These are phyloP conservation scores for Cyberlindnera samutprakarnensis DNA, from an alignment of 805 yeast genomes.

Conservation along the genomic window DNA sequence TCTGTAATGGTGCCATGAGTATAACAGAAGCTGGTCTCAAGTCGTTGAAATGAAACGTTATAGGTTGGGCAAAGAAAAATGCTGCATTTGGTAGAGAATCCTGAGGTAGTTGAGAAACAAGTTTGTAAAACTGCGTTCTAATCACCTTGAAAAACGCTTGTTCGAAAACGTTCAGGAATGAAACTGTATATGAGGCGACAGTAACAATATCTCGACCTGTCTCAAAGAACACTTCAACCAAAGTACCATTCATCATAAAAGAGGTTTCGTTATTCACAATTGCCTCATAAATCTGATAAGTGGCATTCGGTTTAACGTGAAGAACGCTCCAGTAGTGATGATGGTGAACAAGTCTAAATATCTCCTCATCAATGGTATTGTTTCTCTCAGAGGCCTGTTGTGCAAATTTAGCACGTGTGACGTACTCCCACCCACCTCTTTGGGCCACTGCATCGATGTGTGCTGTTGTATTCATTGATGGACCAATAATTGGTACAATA, in stretches of 20 bases:
- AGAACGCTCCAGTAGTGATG: conserved; percentile 60
- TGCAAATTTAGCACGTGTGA: too few species aligned
- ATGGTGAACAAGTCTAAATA: conserved; percentile 38
- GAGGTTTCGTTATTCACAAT: conserved; percentile 36
- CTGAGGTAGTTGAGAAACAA: too few species aligned
- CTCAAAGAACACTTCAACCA: conserved; percentile 22
- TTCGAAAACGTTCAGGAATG: too few species aligned
- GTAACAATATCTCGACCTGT: too few species aligned
- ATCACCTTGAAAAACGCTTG: too few species aligned
- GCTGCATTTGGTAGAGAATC: conserved; percentile 15
- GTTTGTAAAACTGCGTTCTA: too few species aligned
- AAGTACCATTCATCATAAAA: conserved; percentile 34
- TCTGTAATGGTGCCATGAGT: conserved; percentile 60
- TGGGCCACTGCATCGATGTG: conserved; percentile 21
- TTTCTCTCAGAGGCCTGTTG: conserved; percentile 20
- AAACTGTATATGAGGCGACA: too few species aligned
- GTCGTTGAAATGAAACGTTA: conserved; percentile 18
- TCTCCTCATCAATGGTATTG: conserved; percentile 16
- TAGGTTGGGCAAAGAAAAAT: conserved; percentile 24
- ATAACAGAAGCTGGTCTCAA: conserved; percentile 17
- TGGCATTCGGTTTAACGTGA: conserved; percentile 36
- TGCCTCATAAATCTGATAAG: conserved; percentile 9
- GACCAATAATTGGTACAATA: conserved; percentile 16
- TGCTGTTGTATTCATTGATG: conserved; percentile 18
- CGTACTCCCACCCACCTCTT: conserved; percentile 33